Conservation (phyloP, 2,329 filamentous ascomycete species). For the Claviceps fusiformis region DNA sequence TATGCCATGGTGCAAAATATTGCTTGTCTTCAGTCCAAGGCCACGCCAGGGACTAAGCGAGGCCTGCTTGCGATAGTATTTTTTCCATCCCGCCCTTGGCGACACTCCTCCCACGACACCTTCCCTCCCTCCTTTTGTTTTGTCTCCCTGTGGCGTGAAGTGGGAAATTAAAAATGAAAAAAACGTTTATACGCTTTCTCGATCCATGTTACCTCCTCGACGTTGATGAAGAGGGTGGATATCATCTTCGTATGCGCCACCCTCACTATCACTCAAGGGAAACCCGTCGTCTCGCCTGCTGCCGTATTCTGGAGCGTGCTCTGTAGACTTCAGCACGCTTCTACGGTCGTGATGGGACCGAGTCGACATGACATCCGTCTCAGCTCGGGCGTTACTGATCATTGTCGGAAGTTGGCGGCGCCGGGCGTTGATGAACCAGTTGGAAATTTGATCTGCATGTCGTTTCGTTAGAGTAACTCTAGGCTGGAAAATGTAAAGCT, state of each 20-base stretch:
- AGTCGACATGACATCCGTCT: constrained; percentile 33
- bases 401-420: constrained; percentile 49
- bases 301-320: constrained; percentile 13
- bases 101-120: no score
- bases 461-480: constrained; percentile 2
- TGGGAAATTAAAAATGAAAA: neutral
- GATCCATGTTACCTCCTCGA: constrained; percentile 24
- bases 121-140: no score
- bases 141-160: no score
- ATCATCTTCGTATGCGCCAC: constrained; percentile 31
- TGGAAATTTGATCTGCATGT: constrained; percentile 51
- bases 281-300: constrained; percentile 21
- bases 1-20: neutral
- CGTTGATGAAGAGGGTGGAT: constrained; percentile 19
- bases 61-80: no score
- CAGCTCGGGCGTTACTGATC: constrained; percentile 41
- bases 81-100: no score
- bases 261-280: constrained; percentile 34
- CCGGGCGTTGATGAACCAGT: constrained; percentile 71
- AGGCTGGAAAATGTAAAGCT: neutral
- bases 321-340: constrained; percentile 25
- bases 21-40: neutral
- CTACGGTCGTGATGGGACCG: constrained; percentile 17
- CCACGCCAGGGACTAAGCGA: no score
- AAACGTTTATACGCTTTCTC: constrained; percentile 28